These are phyloP conservation scores for Peterozyma xylosa DNA, from an alignment of 805 yeast genomes.

Conservation along the genomic window DNA sequence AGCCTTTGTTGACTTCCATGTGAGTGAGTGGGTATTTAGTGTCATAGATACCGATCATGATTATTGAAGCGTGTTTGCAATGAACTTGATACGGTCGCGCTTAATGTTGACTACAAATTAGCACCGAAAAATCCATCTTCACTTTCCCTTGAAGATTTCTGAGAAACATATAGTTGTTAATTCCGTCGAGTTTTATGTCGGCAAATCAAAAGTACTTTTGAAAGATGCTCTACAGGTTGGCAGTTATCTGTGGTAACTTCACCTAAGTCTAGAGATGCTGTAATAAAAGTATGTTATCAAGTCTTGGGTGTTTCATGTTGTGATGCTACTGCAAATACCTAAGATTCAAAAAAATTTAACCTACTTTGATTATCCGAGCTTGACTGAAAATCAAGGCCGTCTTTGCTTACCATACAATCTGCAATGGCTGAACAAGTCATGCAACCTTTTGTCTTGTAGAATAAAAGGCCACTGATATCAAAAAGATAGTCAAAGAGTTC, in stretches of 20 bases:
- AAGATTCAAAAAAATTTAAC: too few species aligned
- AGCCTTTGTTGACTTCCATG: constrained; percentile 30
- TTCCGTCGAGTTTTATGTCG: constrained; percentile 18
- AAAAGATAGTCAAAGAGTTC: constrained; percentile 13
- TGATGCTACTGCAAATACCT: constrained; percentile 28
- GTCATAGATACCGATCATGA: constrained; percentile 32
- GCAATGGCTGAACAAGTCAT: too few species aligned
- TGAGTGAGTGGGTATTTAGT: constrained; percentile 39
- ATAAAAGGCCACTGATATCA: constrained; percentile 14
- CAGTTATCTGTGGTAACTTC: constrained; percentile 23
- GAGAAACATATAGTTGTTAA: constrained; percentile 22
- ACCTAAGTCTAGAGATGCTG: constrained; percentile 20
- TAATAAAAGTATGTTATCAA: constrained; percentile 28
- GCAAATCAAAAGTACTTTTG: constrained; percentile 28
- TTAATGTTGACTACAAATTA: constrained; percentile 40
- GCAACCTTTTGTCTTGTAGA: constrained; percentile 7
- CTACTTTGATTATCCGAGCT: constrained; percentile 25
- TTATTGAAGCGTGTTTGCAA: constrained; percentile 33
- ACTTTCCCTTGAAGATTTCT: constrained; percentile 37
- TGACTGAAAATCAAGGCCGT: constrained; percentile 29
- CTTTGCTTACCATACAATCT: constrained; percentile 36
- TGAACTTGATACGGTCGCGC: constrained; percentile 27
- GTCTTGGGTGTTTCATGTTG: constrained; percentile 36
- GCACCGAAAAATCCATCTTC: constrained; percentile 46
- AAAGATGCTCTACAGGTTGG: constrained; percentile 43